Base-by-base conservation (phyloP, 345 rosid species). In the Laguncularia racemosa region DNA sequence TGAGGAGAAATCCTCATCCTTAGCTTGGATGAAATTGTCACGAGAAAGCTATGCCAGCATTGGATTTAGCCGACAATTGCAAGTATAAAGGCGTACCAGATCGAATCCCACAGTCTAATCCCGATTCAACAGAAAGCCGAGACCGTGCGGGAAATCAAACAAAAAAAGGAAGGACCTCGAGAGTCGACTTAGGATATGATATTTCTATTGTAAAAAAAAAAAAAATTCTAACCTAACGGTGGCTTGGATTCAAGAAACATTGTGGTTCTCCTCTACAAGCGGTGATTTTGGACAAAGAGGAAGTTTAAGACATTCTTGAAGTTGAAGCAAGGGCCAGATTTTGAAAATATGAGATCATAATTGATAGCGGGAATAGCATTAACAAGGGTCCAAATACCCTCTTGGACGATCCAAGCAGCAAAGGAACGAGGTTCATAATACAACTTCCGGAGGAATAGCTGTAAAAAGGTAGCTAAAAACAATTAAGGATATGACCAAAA, bases 121-220 rank as follows among this genome's bases (percentile, higher is more conserved):
- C 59, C 49, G 95, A 85, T 71, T 44, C 73, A 3, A 65, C 67
- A 20, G 99, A 93, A 53, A 77, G 65, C 71, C 70, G 63, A 85
- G 67, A 76, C 66, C 59, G 53, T 73, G 60, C 74, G 79, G 92
- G 76, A 90, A 78, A 67, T 81, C 87, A 63, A 83, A 75, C 73
- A 81, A 75, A 82, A 93, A 89, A 66, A 79, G 95, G 77, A 89
- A 93, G 79, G 97, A 90, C 74, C 73, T 79, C 7, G 97, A 87
- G 62, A 82, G 79, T 50, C 79, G 77, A 73, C 61, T 5, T 20
- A 58, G 16, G 40, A 33, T 1, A 33, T 33, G 40, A 9, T 33
- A 10, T 33, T 33, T 33, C 40, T 33, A 33, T 6, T 10, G 7
- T 33, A n/a, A n/a, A n/a, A n/a, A n/a, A n/a, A n/a, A 6, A 33